Evolutionary conservation across 2,329 filamentous ascomycete genomes (phyloP), one percentile per base, ranked within the genome.

Genomic region (Aspergillus vadensis): DNA sequence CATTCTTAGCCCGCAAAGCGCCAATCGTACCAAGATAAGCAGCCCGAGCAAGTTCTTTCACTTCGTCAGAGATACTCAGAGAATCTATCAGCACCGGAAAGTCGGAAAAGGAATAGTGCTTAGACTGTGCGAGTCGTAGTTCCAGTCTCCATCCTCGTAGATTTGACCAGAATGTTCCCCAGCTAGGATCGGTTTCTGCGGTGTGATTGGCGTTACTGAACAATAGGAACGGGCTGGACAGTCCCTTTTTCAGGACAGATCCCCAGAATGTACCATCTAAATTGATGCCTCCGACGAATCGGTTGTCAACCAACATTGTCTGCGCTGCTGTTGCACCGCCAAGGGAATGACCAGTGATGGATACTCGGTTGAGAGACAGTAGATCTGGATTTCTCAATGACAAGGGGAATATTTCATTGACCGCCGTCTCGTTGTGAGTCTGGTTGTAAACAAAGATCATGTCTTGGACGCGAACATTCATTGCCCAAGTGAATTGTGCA

Each of bases 311-410:
- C 1, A 58, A 49, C 30, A 69, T 63, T 12, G 66, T 47, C 47
- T 61, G 47, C 2, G 62, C 63, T 2, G 68, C 59, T 27, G 68
- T 62, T 8, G 68, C 65, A 9, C 68, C 69, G 5, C 68, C 68
- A 2, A 70, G 47, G 3, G 68, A 70, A 38, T 70, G 67, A 5
- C 68, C 68, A 4, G 65, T 59, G 27, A 70, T 67, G 0, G 57
- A 59, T 15, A 63, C 61, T 14, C 52, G 44, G 9, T 39, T 36
- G 4, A 57, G 55, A 39, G 44, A 15, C 30, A 50, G 48, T 0
- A 52, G 19, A 1, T 25, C 0, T 32, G 32, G 1, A 3, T 39
- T 39, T 17, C 2, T 0, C 1, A 30, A 32, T 6, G 12, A 15
- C 19, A 25, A n/a, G 0, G 50, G 32, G 19, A 52, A 52, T 19